phyloP scores from a whole-genome alignment of 2,329 filamentous ascomycete genomes.

The Escovopsis weberi region DNA sequence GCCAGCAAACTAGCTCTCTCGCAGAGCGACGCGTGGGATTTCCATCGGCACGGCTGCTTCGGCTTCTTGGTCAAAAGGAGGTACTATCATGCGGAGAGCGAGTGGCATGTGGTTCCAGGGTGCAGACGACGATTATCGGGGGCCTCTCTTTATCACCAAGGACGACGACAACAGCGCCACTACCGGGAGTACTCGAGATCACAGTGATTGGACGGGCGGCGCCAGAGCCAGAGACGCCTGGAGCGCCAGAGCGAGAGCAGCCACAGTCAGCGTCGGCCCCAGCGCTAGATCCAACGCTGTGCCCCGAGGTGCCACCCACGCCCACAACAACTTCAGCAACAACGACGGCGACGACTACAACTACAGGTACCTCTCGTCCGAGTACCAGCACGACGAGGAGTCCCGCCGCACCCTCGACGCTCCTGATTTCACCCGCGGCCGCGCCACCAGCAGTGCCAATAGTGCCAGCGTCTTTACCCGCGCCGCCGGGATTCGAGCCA shows the following conservation, averaged over 20 bases:
- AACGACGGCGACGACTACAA: no score
- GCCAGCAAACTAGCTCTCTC: no score
- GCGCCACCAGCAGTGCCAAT: background rate
- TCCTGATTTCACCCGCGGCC: constrained; percentile 3
- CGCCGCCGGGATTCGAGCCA: no score
- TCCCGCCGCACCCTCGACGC: background rate
- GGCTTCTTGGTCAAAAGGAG: no score
- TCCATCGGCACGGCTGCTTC: no score
- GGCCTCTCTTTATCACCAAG: constrained; percentile 2
- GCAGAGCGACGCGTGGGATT: no score
- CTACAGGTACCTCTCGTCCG: no score
- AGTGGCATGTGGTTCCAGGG: constrained; percentile 15
- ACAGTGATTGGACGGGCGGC: background rate
- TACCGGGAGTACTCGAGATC: background rate
- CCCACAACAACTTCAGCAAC: constrained; percentile 1
- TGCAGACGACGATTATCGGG: constrained; percentile 10
- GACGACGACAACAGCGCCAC: constrained; percentile 1
- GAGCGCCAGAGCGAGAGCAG: constrained; percentile 3
- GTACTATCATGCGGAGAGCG: constrained; percentile 9
- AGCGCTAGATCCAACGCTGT: constrained; percentile 1
- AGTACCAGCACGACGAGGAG: background rate
- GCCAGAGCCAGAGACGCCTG: constrained; percentile 3
- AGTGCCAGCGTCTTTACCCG: background rate
- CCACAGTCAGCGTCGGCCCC: background rate
- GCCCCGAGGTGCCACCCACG: constrained; percentile 1